Percentiles rank a stretch among this genome's conserved stretches.
Evolutionary conservation across 73 alveolate species (phyloP).

Genomic region (Paramecium bursaria): DNA sequence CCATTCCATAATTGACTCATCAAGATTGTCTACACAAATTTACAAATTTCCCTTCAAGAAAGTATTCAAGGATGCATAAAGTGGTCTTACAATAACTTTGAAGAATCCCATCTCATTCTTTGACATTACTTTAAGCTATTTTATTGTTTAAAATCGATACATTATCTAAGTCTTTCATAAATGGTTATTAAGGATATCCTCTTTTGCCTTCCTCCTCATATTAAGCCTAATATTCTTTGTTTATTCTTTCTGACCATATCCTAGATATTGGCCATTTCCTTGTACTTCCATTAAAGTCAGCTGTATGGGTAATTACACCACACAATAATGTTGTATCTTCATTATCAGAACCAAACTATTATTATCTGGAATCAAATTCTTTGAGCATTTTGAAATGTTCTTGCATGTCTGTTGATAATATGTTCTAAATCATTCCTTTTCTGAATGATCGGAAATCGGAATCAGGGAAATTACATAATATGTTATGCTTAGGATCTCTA

Average conservation of each 20-base stretch:
- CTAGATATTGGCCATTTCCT: slow-evolving; percentile 64
- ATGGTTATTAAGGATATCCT: slow-evolving; percentile 55
- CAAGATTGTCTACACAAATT: slow-evolving; percentile 48
- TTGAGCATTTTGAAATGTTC: slow-evolving; percentile 56
- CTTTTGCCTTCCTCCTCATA: slow-evolving; percentile 70
- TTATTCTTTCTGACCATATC: slow-evolving; percentile 63
- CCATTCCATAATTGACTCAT: slow-evolving; percentile 66
- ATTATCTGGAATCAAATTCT: slow-evolving; percentile 63
- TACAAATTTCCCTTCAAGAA: slow-evolving; percentile 39
- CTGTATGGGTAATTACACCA: slow-evolving; percentile 68
- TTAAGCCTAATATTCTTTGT: slow-evolving; percentile 60
- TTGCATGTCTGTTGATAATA: slow-evolving; percentile 59
- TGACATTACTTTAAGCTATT: slow-evolving; percentile 61
- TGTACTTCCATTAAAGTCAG: slow-evolving; percentile 70
- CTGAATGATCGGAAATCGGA: slow-evolving; percentile 50
- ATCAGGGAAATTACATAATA: slow-evolving; percentile 45
- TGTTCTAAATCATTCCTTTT: slow-evolving; percentile 41
- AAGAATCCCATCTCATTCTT: slow-evolving; percentile 67
- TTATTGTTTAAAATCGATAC: not conserved
- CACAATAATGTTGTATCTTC: slow-evolving; percentile 52
- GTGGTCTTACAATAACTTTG: slow-evolving; percentile 63
- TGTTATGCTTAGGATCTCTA: slow-evolving; percentile 54
- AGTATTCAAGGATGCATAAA: slow-evolving; percentile 30
- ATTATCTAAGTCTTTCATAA: slow-evolving; percentile 68
- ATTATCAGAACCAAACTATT: slow-evolving; percentile 39